These are phyloP conservation scores for Klebsormidium nitens DNA, from an alignment of 139 green algal species.

Conservation along the genomic window DNA sequence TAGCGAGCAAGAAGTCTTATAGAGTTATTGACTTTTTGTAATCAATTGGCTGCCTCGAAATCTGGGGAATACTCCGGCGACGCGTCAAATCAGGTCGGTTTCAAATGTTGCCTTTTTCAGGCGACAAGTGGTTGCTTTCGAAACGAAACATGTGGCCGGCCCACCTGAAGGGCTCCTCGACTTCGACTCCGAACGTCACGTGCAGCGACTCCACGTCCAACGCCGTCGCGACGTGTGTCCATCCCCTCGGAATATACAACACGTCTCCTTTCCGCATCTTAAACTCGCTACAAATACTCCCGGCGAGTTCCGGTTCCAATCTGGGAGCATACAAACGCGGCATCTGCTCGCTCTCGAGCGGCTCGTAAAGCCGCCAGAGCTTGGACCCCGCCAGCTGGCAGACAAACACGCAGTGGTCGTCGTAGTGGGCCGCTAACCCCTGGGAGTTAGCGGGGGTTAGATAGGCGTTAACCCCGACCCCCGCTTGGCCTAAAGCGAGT, in stretches of 20 bases:
- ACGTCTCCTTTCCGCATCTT: slow-evolving; percentile 12
- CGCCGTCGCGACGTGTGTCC: slow-evolving; percentile 1
- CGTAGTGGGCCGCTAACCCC: slow-evolving; percentile 12
- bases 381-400: slow-evolving; percentile 25
- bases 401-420: slow-evolving; percentile 31
- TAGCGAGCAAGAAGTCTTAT: too few species aligned
- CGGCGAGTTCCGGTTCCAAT: neutral
- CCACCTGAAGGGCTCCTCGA: slow-evolving; percentile 16
- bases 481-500: slow-evolving; percentile 2
- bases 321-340: slow-evolving; percentile 7
- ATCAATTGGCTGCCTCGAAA: too few species aligned
- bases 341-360: neutral
- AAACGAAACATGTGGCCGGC: too few species aligned
- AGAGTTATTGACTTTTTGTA: too few species aligned
- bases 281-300: neutral
- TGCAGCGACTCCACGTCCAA: slow-evolving; percentile 11
- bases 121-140: too few species aligned
- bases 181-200: slow-evolving; percentile 20
- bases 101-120: too few species aligned
- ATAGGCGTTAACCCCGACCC: slow-evolving; percentile 24
- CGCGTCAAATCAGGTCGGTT: too few species aligned
- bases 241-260: slow-evolving; percentile 25
- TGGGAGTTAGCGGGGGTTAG: slow-evolving; percentile 6
- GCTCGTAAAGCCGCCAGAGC: slow-evolving; percentile 3
- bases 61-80: too few species aligned